Evolutionary conservation across 2,329 filamentous ascomycete genomes (phyloP), one percentile per base, ranked within the genome.

Genomic region (Nigrospora oryzae): DNA sequence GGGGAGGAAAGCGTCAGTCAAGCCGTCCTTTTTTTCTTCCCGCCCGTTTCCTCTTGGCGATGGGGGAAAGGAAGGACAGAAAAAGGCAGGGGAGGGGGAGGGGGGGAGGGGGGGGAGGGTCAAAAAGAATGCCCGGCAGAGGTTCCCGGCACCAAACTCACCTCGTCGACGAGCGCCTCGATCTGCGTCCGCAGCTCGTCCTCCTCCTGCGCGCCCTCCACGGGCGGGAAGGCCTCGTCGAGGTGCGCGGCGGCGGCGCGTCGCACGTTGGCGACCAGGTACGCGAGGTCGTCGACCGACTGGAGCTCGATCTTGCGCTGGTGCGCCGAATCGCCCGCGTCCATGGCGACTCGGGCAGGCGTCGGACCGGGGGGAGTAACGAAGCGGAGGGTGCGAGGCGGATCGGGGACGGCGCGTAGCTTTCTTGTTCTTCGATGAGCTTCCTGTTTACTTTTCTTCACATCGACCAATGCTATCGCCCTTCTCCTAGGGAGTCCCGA

Each of bases 251-350:
- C 72, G 11, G 86, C 85, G 46, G 82, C 81, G 62, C 74, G 74
- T 58, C 81, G 80, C 50, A 87, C 78, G 57, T 86, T 86, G 51
- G 74, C 67, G 54, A 86, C 74, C 28, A 91, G 75, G 64, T 83
- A 86, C 45, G 74, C 67, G 32, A 90, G 73, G 64, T 91, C 86
- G 40, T 84, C 79, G 36, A 81, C 77, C n/a, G 77, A 75, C 67
- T 90, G 86, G 42, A 91, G 79, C 67, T 90, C 86, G 62, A 91
- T 85, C 66, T 82, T 84, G 61, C 86, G 82, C 64, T 89, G 80
- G 37, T 47, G 53, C 19, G 55, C 48, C 14, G 53, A 51, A 15
- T 53, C 56, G 14, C 54, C 47, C 11, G 53, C 51, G 35, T 57
- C 54, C 53, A 56, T 57, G 19, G 23, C 23, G 23, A 7, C 23